Evolutionary conservation across 2,329 filamentous ascomycete species (phyloP), one percentile per base, ranked within the genome.

Genomic region (Hypoxylon sp.): DNA sequence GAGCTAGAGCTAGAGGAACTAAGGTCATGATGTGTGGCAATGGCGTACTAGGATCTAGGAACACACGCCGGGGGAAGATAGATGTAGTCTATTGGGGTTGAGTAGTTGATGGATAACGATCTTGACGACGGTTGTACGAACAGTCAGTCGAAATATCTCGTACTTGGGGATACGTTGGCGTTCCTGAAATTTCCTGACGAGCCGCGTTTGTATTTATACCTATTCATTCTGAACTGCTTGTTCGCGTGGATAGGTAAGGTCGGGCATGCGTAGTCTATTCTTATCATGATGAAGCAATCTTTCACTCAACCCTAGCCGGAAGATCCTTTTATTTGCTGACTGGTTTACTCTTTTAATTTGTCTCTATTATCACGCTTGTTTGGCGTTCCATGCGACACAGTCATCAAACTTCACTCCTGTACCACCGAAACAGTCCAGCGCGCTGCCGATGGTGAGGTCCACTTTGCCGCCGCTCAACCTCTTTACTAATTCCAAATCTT

Each of bases 391-490:
- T 74, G 85, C 83, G 37, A 97, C 90, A 79, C 95, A 98, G 63
- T 98, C 94, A 35, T 92, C 91, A 77, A 98, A 94, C 69, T 87
- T 93, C 59, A 98, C 94, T 1, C 93, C 92, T 17, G 85, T 89
- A 1, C 96, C 96, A 8, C 96, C 96, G 80, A 99, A 99, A 72
- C 97, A 94, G 81, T 99, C 96, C 75, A 99, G 82, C 1, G 96
- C 96, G 79, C 96, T 98, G 11, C 96, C 96, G 77, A 98, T 98
- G 0, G 96, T 99, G 74, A 99, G 84, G 78, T 99, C 94, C 22
- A 98, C 91, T 78, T 90, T 93, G 29, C 94, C 94, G 37, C 82
- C 80, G 79, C 95, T 98, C 71, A 97, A 83, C 46, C 81, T 81
- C 82, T 94, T 92, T 9, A 99, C 96, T 37, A 89, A 85, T 65